Evolutionary conservation across 768 basidiomycete genomes (phyloP), one percentile per base, ranked within the genome.

Genomic region (Macrolepiota dolichaula): DNA sequence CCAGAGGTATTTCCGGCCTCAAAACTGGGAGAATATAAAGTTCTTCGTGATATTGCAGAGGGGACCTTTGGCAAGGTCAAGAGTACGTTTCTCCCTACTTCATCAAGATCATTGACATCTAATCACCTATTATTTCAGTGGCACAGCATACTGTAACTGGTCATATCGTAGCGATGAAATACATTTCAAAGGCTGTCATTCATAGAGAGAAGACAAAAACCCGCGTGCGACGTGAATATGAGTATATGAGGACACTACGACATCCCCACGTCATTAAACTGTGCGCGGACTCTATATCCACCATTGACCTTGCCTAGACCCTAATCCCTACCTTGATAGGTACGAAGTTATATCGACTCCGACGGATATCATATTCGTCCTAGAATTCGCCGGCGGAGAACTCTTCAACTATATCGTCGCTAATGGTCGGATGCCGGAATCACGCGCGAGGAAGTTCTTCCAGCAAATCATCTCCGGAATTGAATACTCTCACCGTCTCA

Each of bases 61-160:
- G 97, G 97, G 2, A 96, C 94, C 11, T 99, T 98, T 78, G 97
- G 96, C 58, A 98, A 97, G 77, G 97, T 99, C 72, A 98, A 98
- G 82, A 92, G 96, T 97, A 74, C 73, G 94, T 85, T 24, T 17
- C 24, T 13, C 17, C 35, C 52, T 51, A 44, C 64, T 62, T 51
- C 57, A 55, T 57, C 40, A 24, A 9, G 47, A 32, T 32, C 29
- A 32, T 32, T 32, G 51, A 38, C 64, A 65, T 62, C 25, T 25
- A 37, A 62, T 35, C 60, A 36, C 57, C 66, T 61, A 49, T 58
- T 59, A 38, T 59, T 60, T 35, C 64, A 98, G 96, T 96, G 85
- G 96, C 95, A 44, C 86, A 85, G 11, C 96, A 99, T 74, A 91
- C 90, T 58, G 84, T 98, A 68, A 98, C 97, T 1, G 94, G 96